Evolutionary conservation across 2,329 filamentous ascomycete genomes (phyloP).

Genomic region (Diaporthe sp.): DNA sequence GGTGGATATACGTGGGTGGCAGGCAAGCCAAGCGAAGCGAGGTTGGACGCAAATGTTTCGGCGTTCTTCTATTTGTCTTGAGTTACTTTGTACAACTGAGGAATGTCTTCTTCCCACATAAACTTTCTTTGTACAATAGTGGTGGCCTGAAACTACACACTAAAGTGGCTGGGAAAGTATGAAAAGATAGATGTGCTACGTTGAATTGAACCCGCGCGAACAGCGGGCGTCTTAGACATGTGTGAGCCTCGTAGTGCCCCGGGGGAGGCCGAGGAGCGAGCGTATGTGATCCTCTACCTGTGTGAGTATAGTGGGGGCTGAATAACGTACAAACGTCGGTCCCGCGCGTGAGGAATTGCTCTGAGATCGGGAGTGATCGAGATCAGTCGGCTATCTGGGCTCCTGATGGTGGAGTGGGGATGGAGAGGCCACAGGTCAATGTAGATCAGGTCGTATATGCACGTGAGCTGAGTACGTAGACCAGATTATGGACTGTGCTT

Average conservation of each 20-base stretch:
- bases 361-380: constrained; percentile 16
- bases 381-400: constrained; percentile 1
- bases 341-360: neutral
- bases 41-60: constrained; percentile 11
- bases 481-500: constrained; percentile 11
- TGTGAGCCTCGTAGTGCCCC: neutral
- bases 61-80: neutral
- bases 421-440: neutral
- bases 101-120: neutral
- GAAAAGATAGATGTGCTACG: neutral
- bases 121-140: constrained; percentile 22
- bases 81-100: constrained; percentile 25
- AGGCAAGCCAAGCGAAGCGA: constrained; percentile 17
- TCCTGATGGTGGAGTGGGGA: neutral
- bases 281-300: neutral
- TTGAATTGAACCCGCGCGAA: neutral
- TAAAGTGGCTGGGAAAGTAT: neutral
- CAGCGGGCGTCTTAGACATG: constrained; percentile 17
- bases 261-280: neutral
- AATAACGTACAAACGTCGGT: neutral
- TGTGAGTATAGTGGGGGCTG: neutral
- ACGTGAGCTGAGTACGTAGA: neutral
- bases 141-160: neutral
- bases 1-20: neutral
- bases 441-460: constrained; percentile 7